Evolutionary conservation across 441 rosid genomes (phyloP).

Genomic region (Pelargonium cotyledonis): DNA sequence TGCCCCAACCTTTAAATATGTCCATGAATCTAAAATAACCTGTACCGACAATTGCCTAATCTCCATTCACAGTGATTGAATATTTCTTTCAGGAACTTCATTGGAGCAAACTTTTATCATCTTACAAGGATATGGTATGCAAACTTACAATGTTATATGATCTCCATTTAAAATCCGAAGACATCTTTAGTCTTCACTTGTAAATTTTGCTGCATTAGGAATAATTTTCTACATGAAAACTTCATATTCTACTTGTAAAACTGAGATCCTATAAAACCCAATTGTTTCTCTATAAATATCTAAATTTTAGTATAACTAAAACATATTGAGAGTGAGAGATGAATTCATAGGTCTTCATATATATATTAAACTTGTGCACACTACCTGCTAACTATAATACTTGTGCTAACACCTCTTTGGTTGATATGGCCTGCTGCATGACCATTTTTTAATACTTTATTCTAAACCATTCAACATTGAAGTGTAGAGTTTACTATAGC

Average conservation of each 20-base stretch:
- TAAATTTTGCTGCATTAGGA: background rate
- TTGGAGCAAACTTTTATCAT: slow-evolving; percentile 44
- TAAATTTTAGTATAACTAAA: background rate
- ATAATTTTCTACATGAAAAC: background rate
- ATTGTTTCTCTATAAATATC: too few species aligned
- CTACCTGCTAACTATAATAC: background rate
- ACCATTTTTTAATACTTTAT: too few species aligned
- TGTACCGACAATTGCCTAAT: background rate
- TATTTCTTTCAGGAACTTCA: slow-evolving; percentile 44
- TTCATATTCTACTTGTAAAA: background rate
- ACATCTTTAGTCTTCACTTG: background rate
- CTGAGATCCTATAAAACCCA: too few species aligned
- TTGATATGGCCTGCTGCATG: too few species aligned
- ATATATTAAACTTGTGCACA: background rate
- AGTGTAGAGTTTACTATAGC: too few species aligned
- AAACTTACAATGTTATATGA: background rate
- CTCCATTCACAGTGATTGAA: slow-evolving; percentile 7
- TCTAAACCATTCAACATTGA: too few species aligned
- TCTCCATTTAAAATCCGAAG: background rate
- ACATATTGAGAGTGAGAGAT: background rate
- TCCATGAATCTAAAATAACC: background rate
- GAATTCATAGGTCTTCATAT: background rate
- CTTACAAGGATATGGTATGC: slow-evolving; percentile 75
- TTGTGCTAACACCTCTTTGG: too few species aligned
- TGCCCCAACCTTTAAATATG: background rate